These are phyloP conservation scores for Parathielavia hyrcaniae DNA, from an alignment of 495 filamentous ascomycete species.

Conservation along the genomic window DNA sequence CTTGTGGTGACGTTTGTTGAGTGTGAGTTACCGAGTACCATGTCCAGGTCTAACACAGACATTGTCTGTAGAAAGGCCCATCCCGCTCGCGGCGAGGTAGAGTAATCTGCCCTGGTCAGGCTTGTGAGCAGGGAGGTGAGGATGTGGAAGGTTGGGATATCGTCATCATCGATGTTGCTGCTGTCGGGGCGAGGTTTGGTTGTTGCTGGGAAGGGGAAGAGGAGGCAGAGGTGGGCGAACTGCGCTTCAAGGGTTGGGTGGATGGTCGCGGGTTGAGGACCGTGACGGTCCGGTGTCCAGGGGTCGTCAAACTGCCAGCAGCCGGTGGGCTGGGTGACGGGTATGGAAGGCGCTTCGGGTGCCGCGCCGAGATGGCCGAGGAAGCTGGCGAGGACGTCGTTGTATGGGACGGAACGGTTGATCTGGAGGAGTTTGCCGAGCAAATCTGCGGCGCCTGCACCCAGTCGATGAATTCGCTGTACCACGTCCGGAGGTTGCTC, in stretches of 20 bases:
- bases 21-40: no score
- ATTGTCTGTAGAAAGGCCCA: constrained; percentile 19
- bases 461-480: background rate
- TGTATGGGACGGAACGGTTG: background rate
- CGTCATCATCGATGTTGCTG: background rate
- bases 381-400: constrained; percentile 4
- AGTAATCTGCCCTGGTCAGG: constrained; percentile 16
- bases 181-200: background rate
- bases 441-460: background rate
- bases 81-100: background rate
- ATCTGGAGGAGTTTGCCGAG: constrained; percentile 7
- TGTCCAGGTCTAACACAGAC: background rate
- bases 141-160: background rate
- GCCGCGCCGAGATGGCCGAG: background rate
- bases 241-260: constrained; percentile 4
- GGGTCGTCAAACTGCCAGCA: constrained; percentile 11
- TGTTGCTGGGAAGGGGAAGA: constrained; percentile 1
- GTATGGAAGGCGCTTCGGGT: background rate
- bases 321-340: background rate
- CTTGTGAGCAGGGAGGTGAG: constrained; percentile 6
- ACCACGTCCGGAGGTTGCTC: background rate
- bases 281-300: background rate
- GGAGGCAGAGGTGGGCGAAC: constrained; percentile 14
- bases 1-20: background rate
- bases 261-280: no score